Evolutionary conservation across 2,329 filamentous ascomycete species (phyloP).

Genomic region (Sodiomyces alkalinus): DNA sequence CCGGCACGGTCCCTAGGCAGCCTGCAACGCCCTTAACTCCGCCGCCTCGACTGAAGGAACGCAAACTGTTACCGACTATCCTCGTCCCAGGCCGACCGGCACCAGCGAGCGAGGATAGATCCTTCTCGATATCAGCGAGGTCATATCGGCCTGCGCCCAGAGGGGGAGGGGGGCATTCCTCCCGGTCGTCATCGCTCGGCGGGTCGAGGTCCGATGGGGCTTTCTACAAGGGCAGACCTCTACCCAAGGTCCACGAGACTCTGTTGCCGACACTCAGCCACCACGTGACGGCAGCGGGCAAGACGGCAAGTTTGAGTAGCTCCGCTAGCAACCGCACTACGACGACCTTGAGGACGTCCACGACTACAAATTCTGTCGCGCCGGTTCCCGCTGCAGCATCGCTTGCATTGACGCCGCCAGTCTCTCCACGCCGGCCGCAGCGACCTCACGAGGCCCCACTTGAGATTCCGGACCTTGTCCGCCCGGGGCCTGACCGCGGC

Average conservation of each 20-base stretch:
- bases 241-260: too few relatives aligned
- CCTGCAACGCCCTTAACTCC: constrained; percentile 21
- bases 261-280: too few relatives aligned
- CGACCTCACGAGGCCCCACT: constrained; percentile 20
- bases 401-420: too few relatives aligned
- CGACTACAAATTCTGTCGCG: constrained; percentile 1
- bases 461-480: constrained; percentile 19
- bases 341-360: constrained; percentile 1
- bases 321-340: constrained; percentile 1
- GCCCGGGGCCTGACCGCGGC: constrained; percentile 5
- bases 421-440: constrained; percentile 12
- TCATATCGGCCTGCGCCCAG: not conserved
- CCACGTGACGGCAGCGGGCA: not conserved
- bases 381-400: constrained; percentile 1
- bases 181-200: too few relatives aligned
- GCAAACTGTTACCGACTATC: constrained; percentile 23
- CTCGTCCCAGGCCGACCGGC: not conserved
- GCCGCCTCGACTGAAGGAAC: constrained; percentile 31
- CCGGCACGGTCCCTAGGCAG: constrained; percentile 13
- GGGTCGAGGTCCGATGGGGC: too few relatives aligned
- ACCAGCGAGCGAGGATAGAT: not conserved
- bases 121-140: not conserved
- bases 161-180: too few relatives aligned
- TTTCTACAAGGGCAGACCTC: too few relatives aligned
- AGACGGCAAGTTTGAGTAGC: constrained; percentile 6